Evolutionary conservation across 2,329 filamentous ascomycete species (phyloP).

Genomic region (Orbilia brochopaga): DNA sequence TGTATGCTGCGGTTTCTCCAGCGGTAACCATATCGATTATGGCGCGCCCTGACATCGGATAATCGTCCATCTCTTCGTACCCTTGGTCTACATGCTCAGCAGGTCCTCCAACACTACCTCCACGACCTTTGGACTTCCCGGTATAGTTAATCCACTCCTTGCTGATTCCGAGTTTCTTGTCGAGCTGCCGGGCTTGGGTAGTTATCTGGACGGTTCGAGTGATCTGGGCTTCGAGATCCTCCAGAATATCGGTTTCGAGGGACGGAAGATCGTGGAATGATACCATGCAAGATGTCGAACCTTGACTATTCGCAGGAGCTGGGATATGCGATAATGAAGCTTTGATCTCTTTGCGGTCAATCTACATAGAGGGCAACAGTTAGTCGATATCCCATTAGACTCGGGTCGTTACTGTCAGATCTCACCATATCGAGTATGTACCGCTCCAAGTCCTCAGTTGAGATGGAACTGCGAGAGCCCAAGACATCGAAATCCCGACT

Average conservation of each 20-base stretch:
- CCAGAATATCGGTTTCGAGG: constrained; percentile 57
- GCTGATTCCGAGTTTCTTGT: constrained; percentile 65
- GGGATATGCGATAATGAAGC: constrained; percentile 56
- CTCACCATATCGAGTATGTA: constrained; percentile 55
- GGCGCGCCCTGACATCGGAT: constrained; percentile 21
- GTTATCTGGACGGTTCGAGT: constrained; percentile 63
- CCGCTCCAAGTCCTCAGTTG: constrained; percentile 53
- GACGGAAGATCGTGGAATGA: constrained; percentile 54
- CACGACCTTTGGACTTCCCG: constrained; percentile 57
- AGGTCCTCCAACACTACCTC: constrained; percentile 14
- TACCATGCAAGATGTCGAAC: constrained; percentile 52
- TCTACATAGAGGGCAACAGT: constrained; percentile 37
- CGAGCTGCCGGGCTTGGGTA: constrained; percentile 63
- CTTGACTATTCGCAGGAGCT: constrained; percentile 52
- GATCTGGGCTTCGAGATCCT: constrained; percentile 62
- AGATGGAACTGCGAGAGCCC: constrained; percentile 50
- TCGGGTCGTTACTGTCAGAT: background rate
- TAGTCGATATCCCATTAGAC: background rate
- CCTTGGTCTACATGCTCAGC: constrained; percentile 38
- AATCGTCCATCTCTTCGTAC: constrained; percentile 48
- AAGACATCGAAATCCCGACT: constrained; percentile 54
- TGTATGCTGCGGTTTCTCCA: constrained; percentile 14
- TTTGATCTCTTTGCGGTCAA: constrained; percentile 55
- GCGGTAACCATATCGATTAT: constrained; percentile 40
- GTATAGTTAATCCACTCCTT: constrained; percentile 66